Percentiles rank a stretch among this genome's conserved stretches.
These are phyloP conservation scores for Oryza glumipatula DNA, from an alignment of 176 grass and related monocot species.

Conservation along the genomic window DNA sequence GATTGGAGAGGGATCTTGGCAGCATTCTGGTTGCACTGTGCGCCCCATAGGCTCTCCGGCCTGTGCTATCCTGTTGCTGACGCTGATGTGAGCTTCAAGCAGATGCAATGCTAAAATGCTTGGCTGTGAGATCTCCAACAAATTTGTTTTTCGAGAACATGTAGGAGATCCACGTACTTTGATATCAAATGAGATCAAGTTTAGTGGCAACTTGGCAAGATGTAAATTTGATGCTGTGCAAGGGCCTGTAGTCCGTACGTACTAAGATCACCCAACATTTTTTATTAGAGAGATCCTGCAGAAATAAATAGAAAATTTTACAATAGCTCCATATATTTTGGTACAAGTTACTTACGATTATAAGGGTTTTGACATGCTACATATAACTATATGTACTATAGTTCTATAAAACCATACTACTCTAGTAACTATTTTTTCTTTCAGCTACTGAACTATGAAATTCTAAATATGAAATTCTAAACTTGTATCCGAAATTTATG, in stretches of 20 bases:
- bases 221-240: neutral
- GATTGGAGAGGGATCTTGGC: neutral
- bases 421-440: too few relatives aligned
- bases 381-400: too few relatives aligned
- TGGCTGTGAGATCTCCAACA: neutral
- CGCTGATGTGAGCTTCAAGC: neutral
- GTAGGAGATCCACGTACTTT: neutral
- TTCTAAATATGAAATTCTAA: too few relatives aligned
- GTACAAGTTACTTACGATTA: too few relatives aligned
- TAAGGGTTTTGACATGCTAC: too few relatives aligned
- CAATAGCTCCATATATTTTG: too few relatives aligned
- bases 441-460: too few relatives aligned
- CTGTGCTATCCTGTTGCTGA: neutral
- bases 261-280: neutral
- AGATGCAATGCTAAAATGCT: neutral
- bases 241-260: neutral
- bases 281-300: neutral
- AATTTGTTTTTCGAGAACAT: neutral
- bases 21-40: neutral
- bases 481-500: too few relatives aligned
- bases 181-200: neutral
- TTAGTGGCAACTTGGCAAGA: neutral
- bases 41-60: neutral
- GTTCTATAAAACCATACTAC: too few relatives aligned
- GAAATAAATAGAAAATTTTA: too few relatives aligned